These are phyloP conservation scores for Orbilia quercus DNA, from an alignment of 2,329 filamentous ascomycete genomes.

Conservation along the genomic window DNA sequence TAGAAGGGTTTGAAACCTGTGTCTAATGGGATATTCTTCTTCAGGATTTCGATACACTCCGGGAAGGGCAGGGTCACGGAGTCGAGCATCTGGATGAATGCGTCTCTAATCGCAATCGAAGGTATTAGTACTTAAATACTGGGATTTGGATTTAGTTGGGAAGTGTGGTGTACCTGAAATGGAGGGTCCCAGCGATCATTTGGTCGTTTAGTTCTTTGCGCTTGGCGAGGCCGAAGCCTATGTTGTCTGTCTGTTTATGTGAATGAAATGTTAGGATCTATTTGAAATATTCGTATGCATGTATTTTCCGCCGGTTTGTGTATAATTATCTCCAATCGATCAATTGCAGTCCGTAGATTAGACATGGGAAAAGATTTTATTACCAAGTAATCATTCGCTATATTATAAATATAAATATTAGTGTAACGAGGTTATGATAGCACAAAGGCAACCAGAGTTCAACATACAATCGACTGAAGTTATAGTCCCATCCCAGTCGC, in stretches of 20 bases:
- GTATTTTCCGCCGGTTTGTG: background rate
- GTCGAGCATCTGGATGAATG: slow-evolving; percentile 92
- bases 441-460: background rate
- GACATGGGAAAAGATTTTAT: background rate
- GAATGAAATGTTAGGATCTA: slow-evolving; percentile 4
- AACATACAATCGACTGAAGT: slow-evolving; percentile 55
- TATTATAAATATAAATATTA: slow-evolving; percentile 2
- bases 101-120: slow-evolving; percentile 70
- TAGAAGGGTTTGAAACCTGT: slow-evolving; percentile 89
- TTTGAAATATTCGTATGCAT: background rate
- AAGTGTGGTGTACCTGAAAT: slow-evolving; percentile 81
- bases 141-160: slow-evolving; percentile 3
- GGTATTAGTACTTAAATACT: background rate
- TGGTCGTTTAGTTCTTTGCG: slow-evolving; percentile 80
- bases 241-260: slow-evolving; percentile 77
- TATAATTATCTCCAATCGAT: no score
- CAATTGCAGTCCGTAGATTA: background rate
- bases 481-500: slow-evolving; percentile 88
- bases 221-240: slow-evolving; percentile 80
- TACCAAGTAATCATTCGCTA: slow-evolving; percentile 57
- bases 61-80: slow-evolving; percentile 82
- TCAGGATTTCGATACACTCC: slow-evolving; percentile 81
- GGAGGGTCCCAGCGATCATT: slow-evolving; percentile 76
- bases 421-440: background rate
- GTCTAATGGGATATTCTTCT: slow-evolving; percentile 87